Percentiles rank a stretch among this genome's conserved stretches.
Evolutionary conservation across 116 monocot genomes (phyloP).

Genomic region (Zostera marina): DNA sequence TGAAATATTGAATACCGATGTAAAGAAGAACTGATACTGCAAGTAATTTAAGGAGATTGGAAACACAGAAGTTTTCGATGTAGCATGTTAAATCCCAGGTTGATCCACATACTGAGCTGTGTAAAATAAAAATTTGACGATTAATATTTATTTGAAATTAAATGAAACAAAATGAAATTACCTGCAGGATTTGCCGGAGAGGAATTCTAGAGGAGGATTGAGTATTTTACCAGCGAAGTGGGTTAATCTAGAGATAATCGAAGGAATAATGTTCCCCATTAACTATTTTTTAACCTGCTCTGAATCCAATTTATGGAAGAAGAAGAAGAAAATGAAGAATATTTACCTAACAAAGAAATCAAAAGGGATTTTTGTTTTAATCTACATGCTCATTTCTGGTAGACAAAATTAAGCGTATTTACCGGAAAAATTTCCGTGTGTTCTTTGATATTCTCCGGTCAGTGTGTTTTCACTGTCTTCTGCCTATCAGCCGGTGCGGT

Average conservation of each 20-base stretch:
- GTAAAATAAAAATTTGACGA: background rate
- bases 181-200: constrained; percentile 89
- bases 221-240: constrained; percentile 47
- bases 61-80: constrained; percentile 81
- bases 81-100: constrained; percentile 95
- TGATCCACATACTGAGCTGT: constrained; percentile 56
- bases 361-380: too few relatives aligned
- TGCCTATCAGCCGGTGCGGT: too few relatives aligned
- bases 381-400: too few relatives aligned
- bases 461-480: too few relatives aligned
- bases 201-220: constrained; percentile 77
- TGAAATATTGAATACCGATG: constrained; percentile 21
- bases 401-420: too few relatives aligned
- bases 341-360: too few relatives aligned
- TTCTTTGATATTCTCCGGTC: too few relatives aligned
- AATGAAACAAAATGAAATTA: constrained; percentile 1
- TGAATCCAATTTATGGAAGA: too few relatives aligned
- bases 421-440: too few relatives aligned
- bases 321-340: too few relatives aligned
- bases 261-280: constrained; percentile 46
- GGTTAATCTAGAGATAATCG: constrained; percentile 36
- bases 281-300: too few relatives aligned
- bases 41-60: constrained; percentile 58
- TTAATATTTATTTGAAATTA: background rate
- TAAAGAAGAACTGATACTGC: constrained; percentile 51